These are phyloP conservation scores for Pulicaria dysenterica DNA, from an alignment of 129 eudicot genomes.

Conservation along the genomic window DNA sequence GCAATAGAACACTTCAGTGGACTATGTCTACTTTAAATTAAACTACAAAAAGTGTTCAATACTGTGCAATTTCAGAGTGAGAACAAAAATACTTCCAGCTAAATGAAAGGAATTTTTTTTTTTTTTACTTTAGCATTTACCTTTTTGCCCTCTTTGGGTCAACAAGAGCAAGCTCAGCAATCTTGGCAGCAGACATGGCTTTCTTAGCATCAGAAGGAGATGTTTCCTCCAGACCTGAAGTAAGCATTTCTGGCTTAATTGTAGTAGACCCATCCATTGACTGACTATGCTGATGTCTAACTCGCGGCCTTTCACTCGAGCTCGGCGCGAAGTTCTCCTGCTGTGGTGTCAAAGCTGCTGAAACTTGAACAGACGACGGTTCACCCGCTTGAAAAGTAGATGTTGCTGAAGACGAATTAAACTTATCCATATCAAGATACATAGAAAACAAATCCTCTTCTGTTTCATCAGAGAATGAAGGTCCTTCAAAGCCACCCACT, in stretches of 20 bases:
- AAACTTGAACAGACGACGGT: constrained; percentile 40
- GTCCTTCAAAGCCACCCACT: constrained; percentile 85
- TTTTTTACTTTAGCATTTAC: constrained; percentile 33
- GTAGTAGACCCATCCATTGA: constrained; percentile 88
- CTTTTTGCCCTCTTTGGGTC: constrained; percentile 97
- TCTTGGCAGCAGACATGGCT: constrained; percentile 94
- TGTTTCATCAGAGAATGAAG: constrained; percentile 85
- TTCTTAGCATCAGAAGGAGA: constrained; percentile 66
- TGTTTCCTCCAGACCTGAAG: constrained; percentile 46
- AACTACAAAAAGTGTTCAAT: not conserved
- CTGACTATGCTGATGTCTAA: constrained; percentile 95
- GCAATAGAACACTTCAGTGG: not conserved
- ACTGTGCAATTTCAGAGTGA: not conserved
- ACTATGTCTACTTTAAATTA: not conserved
- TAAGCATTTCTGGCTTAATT: constrained; percentile 78
- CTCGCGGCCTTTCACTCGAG: constrained; percentile 57
- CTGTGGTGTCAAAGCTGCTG: constrained; percentile 31
- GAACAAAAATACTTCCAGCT: not conserved
- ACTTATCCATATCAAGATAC: constrained; percentile 93
- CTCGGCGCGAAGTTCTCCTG: constrained; percentile 29
- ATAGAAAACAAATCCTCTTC: constrained; percentile 82
- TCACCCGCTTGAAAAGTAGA: constrained; percentile 70
- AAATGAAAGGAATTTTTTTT: not conserved
- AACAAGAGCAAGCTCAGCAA: constrained; percentile 90
- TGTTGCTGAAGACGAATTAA: constrained; percentile 66